A percentile compares a stretch with the other conserved stretches of the same genome.
phyloP scores from a whole-genome alignment of 176 grass and related monocot genomes.

The Guadua angustifolia region DNA sequence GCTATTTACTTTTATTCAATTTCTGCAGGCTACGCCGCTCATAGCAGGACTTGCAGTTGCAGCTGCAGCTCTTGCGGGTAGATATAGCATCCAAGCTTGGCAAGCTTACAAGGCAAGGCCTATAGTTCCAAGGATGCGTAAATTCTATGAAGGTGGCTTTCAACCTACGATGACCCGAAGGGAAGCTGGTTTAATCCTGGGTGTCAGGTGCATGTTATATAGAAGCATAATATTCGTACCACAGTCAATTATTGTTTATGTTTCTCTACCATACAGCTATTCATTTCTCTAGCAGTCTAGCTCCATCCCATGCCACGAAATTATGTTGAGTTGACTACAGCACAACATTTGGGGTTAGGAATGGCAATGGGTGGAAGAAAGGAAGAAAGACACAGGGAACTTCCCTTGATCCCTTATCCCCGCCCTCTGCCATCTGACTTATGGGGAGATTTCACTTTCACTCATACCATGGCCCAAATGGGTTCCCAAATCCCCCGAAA shows the following conservation, averaged over 20 bases:
- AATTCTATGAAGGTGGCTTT: conserved; percentile 97
- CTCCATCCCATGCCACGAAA: neutral
- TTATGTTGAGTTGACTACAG: neutral
- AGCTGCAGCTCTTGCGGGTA: conserved; percentile 67
- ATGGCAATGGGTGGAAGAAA: neutral
- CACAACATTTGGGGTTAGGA: neutral
- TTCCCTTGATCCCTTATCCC: neutral
- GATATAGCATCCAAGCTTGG: conserved; percentile 84
- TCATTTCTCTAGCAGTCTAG: conserved; percentile 23
- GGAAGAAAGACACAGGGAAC: neutral
- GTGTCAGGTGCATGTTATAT: conserved; percentile 65
- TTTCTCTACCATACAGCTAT: neutral
- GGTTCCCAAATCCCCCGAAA: neutral
- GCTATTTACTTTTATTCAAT: conserved; percentile 31
- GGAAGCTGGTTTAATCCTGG: conserved; percentile 86
- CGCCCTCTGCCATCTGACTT: neutral
- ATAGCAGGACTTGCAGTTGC: conserved; percentile 86
- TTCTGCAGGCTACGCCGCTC: conserved; percentile 64
- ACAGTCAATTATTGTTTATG: neutral
- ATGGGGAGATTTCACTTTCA: neutral
- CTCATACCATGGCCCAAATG: neutral
- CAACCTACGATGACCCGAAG: conserved; percentile 76
- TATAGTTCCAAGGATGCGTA: conserved; percentile 80
- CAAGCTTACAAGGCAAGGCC: conserved; percentile 86
- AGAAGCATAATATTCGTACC: neutral